Evolutionary conservation across 371 early-diverging fungal species (phyloP), one percentile per base, ranked within the genome.

Genomic region (Funneliformis caledonium): DNA sequence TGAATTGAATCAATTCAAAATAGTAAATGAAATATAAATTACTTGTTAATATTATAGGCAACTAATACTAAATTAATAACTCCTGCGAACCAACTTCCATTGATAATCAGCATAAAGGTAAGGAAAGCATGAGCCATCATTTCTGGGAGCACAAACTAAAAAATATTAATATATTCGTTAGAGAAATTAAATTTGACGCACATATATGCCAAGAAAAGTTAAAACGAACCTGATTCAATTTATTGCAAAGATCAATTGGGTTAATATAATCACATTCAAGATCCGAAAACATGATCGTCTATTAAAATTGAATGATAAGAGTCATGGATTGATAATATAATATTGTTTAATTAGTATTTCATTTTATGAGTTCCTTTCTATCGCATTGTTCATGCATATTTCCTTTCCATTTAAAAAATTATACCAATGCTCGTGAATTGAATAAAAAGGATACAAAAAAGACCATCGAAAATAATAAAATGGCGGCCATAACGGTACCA

Each of bases 211-310:
- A 37, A 37, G 37, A 37, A 37, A 37, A 37, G 26, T 26, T 26
- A 37, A 37, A 37, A 52, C 31, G 78, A 89, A 95, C 97, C 91
- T 94, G 95, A 86, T 98, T 98, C 81, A 98, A 89, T 84, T 93
- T 96, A 87, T 94, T 95, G 89, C 97, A 97, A 72, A 97, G 91
- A 86, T 98, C 98, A 84, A 98, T 98, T 9, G 98, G 98, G 86
- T 98, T 98, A 87, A 98, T 96, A 88, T 97, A 98, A 83, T 98
- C 98, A 88, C 96, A 95, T 89, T 97, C 96, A 82, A 96, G 89
- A 87, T 96, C 96, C 42, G 96, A 96, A 83, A 96, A 95, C 94
- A 94, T 93, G 82, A 96, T 95, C 80, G 96, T 94, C 96, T 95
- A 88, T 50, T 80, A 77, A 61, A 45, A 42, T 19, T 19, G 12